phyloP scores from a whole-genome alignment of 208 protist genomes.

The Acanthamoeba lenticulata region DNA sequence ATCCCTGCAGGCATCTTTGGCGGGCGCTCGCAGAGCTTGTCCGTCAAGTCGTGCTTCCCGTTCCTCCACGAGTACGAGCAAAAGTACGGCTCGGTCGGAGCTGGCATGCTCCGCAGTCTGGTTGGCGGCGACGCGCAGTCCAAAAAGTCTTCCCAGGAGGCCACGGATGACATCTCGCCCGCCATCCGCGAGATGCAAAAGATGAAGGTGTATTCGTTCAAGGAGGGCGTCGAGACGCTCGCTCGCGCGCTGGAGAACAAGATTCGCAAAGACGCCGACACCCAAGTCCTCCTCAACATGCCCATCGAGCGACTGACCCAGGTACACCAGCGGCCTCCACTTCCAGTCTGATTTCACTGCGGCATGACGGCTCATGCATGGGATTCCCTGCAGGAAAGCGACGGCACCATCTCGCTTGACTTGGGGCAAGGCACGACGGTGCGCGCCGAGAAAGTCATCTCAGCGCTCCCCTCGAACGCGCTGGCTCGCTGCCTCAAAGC shows the following conservation, averaged over 20 bases:
- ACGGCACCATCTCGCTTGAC: background rate
- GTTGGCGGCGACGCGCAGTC: background rate
- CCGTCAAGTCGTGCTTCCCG: constrained; percentile 36
- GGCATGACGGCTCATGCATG: background rate
- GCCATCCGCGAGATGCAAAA: background rate
- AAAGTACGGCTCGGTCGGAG: constrained; percentile 43
- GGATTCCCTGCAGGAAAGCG: background rate
- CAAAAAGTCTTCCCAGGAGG: background rate
- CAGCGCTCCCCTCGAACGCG: background rate
- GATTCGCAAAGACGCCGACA: background rate
- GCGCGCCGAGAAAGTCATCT: background rate
- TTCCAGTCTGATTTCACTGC: background rate
- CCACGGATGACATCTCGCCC: background rate
- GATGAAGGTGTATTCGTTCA: constrained; percentile 52
- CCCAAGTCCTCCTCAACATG: background rate
- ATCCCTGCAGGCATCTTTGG: background rate
- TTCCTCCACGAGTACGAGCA: constrained; percentile 48
- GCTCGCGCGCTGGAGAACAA: background rate
- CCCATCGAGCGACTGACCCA: background rate
- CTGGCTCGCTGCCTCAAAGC: background rate
- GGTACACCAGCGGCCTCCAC: background rate
- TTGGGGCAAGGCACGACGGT: background rate
- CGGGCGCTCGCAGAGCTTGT: background rate
- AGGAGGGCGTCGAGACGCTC: constrained; percentile 8
- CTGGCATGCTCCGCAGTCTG: background rate